phyloP scores from a whole-genome alignment of 2,329 filamentous ascomycete species.

The Cylindrodendrum hubeiense region DNA sequence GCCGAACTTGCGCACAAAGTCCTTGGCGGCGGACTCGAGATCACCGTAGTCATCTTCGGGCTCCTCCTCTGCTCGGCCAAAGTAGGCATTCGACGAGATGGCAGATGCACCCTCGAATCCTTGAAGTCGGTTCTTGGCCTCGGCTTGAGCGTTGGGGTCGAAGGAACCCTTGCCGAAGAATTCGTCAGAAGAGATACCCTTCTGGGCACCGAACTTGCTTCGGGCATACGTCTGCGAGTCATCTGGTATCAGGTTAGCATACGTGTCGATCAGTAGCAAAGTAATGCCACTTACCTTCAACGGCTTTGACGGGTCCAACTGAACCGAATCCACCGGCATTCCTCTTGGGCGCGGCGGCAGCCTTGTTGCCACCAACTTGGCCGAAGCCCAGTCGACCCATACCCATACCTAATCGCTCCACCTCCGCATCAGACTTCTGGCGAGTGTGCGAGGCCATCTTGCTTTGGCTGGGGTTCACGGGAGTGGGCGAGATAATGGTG shows the following conservation, averaged over 20 bases:
- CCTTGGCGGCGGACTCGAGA: constrained; percentile 92
- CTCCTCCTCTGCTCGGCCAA: constrained; percentile 91
- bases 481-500: constrained; percentile 79
- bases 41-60: constrained; percentile 86
- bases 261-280: not conserved
- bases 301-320: constrained; percentile 79
- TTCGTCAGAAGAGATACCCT: constrained; percentile 97
- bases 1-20: constrained; percentile 95
- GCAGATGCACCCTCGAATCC: constrained; percentile 92
- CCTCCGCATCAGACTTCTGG: constrained; percentile 78
- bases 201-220: constrained; percentile 90
- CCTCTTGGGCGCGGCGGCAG: constrained; percentile 71
- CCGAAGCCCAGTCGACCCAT: constrained; percentile 89
- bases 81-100: constrained; percentile 98
- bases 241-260: constrained; percentile 54
- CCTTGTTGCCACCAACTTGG: constrained; percentile 77
- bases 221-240: constrained; percentile 88
- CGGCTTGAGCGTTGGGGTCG: constrained; percentile 82
- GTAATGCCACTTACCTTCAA: constrained; percentile 68
- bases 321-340: constrained; percentile 90
- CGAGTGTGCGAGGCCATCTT: constrained; percentile 68
- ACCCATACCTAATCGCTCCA: constrained; percentile 92
- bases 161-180: constrained; percentile 94
- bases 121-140: constrained; percentile 88
- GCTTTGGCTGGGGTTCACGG: constrained; percentile 74